A percentile compares a stretch with the other conserved stretches of the same genome.
Evolutionary conservation across 106 monocot species (phyloP).

Genomic region (Posidonia australis): DNA sequence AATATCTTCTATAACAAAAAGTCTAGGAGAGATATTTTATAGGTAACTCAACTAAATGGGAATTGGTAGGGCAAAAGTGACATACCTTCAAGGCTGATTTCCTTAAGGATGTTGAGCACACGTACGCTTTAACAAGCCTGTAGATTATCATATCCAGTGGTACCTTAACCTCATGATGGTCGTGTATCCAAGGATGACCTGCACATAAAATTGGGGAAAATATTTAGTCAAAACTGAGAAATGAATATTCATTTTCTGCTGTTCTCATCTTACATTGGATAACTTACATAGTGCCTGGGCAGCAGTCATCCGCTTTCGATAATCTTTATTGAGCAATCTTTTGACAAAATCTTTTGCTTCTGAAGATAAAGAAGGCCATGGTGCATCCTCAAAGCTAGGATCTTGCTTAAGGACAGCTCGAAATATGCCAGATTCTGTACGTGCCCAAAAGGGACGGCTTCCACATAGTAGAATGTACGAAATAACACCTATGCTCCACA

Average conservation of each 20-base stretch:
- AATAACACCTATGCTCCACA: conserved; percentile 93
- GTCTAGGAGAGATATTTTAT: too few relatives aligned
- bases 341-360: conserved; percentile 70
- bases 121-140: conserved; percentile 51
- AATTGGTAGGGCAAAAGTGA: neutral
- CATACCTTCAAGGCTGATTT: conserved; percentile 66
- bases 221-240: neutral
- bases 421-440: conserved; percentile 80
- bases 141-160: conserved; percentile 56
- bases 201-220: neutral
- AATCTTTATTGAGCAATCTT: conserved; percentile 59
- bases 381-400: conserved; percentile 61
- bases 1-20: too few relatives aligned
- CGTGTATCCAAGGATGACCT: conserved; percentile 86
- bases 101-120: conserved; percentile 61
- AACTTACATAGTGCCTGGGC: conserved; percentile 20
- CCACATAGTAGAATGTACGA: conserved; percentile 81
- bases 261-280: neutral
- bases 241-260: neutral
- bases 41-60: too few relatives aligned
- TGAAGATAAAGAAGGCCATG: conserved; percentile 68
- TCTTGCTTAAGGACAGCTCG: conserved; percentile 67
- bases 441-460: conserved; percentile 83
- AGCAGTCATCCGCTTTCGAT: conserved; percentile 21
- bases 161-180: conserved; percentile 40